Evolutionary conservation across 2,329 filamentous ascomycete species (phyloP).

Genomic region (Sclerotinia spermophila): DNA sequence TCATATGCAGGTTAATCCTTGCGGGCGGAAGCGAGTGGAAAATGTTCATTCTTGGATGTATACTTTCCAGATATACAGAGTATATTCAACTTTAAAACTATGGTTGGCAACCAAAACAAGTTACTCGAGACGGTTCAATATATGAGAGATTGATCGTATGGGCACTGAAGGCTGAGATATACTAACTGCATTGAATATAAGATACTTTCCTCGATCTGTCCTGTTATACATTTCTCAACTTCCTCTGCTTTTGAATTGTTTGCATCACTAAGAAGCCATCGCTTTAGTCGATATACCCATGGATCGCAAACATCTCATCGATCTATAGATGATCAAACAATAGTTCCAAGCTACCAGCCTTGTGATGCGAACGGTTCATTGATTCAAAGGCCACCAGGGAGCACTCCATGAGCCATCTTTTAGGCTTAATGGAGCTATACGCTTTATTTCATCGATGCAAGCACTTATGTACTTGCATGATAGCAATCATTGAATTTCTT

Average conservation of each 20-base stretch:
- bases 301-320: conserved; percentile 43
- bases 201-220: not conserved
- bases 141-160: not conserved
- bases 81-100: not conserved
- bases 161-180: not conserved
- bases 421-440: not conserved
- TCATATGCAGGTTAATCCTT: not conserved
- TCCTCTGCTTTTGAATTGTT: not conserved
- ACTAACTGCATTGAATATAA: not conserved
- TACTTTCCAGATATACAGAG: not conserved
- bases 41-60: not conserved
- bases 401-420: conserved; percentile 22
- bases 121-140: not conserved
- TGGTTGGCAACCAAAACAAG: not conserved
- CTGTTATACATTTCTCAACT: not conserved
- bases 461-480: not conserved
- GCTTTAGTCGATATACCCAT: conserved; percentile 42
- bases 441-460: not conserved
- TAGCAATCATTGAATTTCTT: not conserved
- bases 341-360: conserved; percentile 43
- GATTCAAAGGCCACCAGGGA: conserved; percentile 26
- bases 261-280: conserved; percentile 40
- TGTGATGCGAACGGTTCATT: conserved; percentile 37
- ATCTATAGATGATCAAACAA: conserved; percentile 45
- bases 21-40: not conserved